Evolutionary conservation across 2,329 filamentous ascomycete species (phyloP), one percentile per base, ranked within the genome.

Genomic region (Aspergillus sp.): DNA sequence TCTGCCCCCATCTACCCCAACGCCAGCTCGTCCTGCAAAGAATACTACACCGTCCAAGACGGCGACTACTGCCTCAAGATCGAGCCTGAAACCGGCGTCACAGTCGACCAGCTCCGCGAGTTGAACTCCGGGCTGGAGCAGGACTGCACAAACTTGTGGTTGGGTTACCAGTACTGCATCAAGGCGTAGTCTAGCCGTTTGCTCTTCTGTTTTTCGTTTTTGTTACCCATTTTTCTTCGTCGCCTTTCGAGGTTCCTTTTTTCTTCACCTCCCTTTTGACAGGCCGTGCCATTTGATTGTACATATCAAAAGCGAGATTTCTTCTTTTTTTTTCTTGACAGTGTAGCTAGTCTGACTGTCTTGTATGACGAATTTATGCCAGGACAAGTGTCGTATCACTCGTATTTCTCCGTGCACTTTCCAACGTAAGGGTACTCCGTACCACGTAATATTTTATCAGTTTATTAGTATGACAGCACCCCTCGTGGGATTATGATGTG

Each of bases 101-200:
- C 62, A 22, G 46, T 61, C 27, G 54, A 56, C 4, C 51, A 67
- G 8, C 60, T 71, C 41, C 65, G 59, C 27, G 55, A 58, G 56
- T 65, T 64, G 55, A 73, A 73, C 61, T 53, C 67, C 4, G 66
- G 64, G 30, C 60, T 73, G 51, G 57, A 72, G 13, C 51, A 59
- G 37, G 49, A 57, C 15, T 73, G 71, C 62, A 58, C 64, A 2
- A 71, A 73, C 59, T 62, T 73, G 30, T 68, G 69, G 62, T 62
- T 65, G 22, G 71, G 68, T 58, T 70, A 70, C 58, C 61, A 66
- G 58, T 70, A 70, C 52, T 70, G 68, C 59, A 56, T 70, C 39
- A 54, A 58, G 51, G 56, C 56, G 40, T 58, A 51, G 27, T 13
- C 42, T 22, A 40, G 34, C 42, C 49, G 49, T 6, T 11, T 11